These are phyloP conservation scores for Auxenochlorella pyrenoidosa DNA, from an alignment of 139 green algal genomes.

Conservation along the genomic window DNA sequence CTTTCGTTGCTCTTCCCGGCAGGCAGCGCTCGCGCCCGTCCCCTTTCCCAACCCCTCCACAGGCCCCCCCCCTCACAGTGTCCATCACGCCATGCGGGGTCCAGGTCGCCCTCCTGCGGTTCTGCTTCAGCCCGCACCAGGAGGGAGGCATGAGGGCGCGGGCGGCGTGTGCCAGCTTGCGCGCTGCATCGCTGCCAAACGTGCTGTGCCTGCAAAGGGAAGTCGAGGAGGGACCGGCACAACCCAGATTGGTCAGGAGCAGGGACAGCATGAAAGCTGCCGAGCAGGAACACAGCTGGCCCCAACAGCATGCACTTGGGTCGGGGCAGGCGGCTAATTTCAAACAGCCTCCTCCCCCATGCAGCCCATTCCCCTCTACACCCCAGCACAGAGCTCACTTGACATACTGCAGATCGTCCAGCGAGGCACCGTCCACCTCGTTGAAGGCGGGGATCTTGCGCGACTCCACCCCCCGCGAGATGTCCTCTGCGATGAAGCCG, in stretches of 20 bases:
- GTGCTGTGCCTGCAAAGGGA: not conserved
- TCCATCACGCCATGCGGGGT: not conserved
- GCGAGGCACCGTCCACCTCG: slow-evolving; percentile 41
- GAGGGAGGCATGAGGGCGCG: not conserved
- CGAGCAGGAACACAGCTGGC: too few species aligned
- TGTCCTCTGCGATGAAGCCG: slow-evolving; percentile 32
- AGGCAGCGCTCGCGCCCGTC: not conserved
- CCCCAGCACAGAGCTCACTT: not conserved
- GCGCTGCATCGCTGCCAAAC: not conserved
- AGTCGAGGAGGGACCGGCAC: not conserved
- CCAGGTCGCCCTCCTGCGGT: not conserved
- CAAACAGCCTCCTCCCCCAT: too few species aligned
- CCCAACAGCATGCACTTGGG: too few species aligned
- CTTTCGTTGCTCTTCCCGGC: not conserved
- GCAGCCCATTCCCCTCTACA: too few species aligned
- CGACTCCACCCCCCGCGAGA: slow-evolving; percentile 48
- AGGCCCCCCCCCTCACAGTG: not conserved
- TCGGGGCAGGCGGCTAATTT: too few species aligned
- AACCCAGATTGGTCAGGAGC: too few species aligned
- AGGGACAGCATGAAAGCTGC: too few species aligned
- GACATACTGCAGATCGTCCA: slow-evolving; percentile 46
- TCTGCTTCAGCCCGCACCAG: slow-evolving; percentile 5
- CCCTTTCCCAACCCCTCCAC: not conserved
- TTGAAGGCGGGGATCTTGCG: slow-evolving; percentile 64
- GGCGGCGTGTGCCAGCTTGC: not conserved